Evolutionary conservation across 2,329 filamentous ascomycete species (phyloP).

Genomic region (Pseudopithomyces maydicus): DNA sequence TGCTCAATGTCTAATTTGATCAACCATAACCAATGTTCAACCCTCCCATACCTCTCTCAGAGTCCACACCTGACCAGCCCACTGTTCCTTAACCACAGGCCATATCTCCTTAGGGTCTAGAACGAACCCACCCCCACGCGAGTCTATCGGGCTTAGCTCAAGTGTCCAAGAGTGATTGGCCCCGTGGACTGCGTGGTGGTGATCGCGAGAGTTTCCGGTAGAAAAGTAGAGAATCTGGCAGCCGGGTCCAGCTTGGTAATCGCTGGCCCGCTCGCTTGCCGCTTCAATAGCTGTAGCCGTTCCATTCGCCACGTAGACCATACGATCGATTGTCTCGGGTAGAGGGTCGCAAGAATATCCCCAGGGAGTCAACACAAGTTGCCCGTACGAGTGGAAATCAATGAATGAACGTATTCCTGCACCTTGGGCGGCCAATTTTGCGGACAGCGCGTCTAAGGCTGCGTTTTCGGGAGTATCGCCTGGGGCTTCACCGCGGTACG

Average conservation of each 20-base stretch:
- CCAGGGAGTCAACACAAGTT: conserved; percentile 1
- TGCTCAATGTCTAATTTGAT: neutral
- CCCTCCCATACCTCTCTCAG: neutral
- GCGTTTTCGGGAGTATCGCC: conserved; percentile 1
- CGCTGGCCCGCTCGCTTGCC: conserved; percentile 1
- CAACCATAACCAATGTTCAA: neutral
- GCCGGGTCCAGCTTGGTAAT: neutral
- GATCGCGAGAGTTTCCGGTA: conserved; percentile 1
- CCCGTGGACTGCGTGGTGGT: conserved; percentile 1
- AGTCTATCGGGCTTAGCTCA: conserved; percentile 1
- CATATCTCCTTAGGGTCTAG: neutral
- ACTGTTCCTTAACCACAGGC: conserved; percentile 1
- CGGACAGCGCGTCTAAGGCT: neutral
- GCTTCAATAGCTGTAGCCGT: conserved; percentile 6
- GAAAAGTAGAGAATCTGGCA: conserved; percentile 7
- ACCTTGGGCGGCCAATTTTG: neutral
- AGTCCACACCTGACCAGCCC: neutral
- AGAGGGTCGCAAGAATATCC: neutral
- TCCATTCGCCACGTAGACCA: conserved; percentile 5
- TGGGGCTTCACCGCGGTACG: conserved; percentile 1
- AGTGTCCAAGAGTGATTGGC: conserved; percentile 9
- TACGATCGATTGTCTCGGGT: neutral
- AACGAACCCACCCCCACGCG: neutral
- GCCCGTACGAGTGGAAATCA: conserved; percentile 1
- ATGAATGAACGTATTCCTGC: neutral